phyloP scores from a whole-genome alignment of 768 basidiomycete genomes.

The Collybia sp. region DNA sequence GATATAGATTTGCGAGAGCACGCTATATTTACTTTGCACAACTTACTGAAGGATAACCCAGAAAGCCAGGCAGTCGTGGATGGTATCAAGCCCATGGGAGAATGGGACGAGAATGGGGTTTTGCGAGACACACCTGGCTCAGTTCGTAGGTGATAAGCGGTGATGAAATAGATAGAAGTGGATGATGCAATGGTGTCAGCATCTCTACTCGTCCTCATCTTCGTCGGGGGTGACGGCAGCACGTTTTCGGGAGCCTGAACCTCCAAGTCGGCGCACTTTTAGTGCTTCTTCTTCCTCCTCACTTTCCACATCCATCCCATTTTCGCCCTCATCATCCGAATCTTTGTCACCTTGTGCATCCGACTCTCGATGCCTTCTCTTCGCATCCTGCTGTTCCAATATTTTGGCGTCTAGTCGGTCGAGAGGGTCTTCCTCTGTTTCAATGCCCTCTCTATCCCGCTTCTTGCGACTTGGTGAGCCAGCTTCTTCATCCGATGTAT shows the following conservation, averaged over 20 bases:
- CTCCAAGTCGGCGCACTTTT: conserved; percentile 52
- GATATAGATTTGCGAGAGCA: conserved; percentile 83
- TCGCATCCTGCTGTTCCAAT: conserved; percentile 49
- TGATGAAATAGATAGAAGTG: conserved; percentile 9
- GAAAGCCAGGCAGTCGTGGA: conserved; percentile 82
- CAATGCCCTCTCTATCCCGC: conserved; percentile 30
- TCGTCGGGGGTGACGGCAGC: conserved; percentile 55
- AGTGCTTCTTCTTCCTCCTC: conserved; percentile 57
- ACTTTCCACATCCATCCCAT: conserved; percentile 21
- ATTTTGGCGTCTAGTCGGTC: conserved; percentile 73
- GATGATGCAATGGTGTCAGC: background rate
- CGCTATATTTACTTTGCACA: conserved; percentile 80
- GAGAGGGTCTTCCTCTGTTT: conserved; percentile 52
- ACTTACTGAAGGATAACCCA: conserved; percentile 68
- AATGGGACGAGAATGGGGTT: conserved; percentile 55
- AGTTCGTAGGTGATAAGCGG: conserved; percentile 20
- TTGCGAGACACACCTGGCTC: conserved; percentile 34
- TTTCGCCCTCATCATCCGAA: conserved; percentile 19
- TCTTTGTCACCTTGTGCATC: background rate
- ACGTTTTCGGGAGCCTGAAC: conserved; percentile 49
- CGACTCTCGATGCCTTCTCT: conserved; percentile 24
- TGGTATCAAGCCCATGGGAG: conserved; percentile 58
- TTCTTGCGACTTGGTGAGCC: conserved; percentile 31
- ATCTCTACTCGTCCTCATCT: conserved; percentile 52
- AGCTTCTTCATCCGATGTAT: conserved; percentile 66